Percentiles rank a stretch among this genome's conserved stretches.
phyloP scores from a whole-genome alignment of 495 filamentous ascomycete species.

The Collariella sp. region DNA sequence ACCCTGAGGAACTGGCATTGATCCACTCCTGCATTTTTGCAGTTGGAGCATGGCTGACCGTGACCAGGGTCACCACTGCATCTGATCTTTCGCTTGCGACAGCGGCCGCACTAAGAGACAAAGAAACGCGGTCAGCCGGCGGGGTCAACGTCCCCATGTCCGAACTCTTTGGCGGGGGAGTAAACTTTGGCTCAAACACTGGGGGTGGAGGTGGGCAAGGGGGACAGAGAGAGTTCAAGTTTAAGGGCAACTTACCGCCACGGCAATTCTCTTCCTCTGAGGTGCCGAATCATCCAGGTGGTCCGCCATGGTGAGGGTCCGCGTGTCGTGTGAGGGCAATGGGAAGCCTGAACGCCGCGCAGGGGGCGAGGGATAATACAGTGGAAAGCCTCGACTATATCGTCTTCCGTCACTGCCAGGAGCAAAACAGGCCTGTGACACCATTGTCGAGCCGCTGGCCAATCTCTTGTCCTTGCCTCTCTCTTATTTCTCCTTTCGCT shows the following conservation, averaged over 20 bases:
- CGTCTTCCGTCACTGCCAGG: constrained; percentile 28
- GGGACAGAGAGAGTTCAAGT: no score
- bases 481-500: not conserved
- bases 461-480: not conserved
- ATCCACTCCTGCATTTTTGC: constrained; percentile 60
- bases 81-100: constrained; percentile 90
- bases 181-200: no score
- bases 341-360: constrained; percentile 34
- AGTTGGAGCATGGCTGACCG: constrained; percentile 72
- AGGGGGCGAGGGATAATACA: constrained; percentile 26
- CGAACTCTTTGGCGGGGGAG: no score
- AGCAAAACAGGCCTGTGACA: constrained; percentile 33
- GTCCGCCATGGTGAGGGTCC: constrained; percentile 35
- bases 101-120: constrained; percentile 68
- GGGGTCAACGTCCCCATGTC: not conserved
- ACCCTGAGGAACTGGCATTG: constrained; percentile 76
- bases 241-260: constrained; percentile 61
- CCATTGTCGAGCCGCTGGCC: constrained; percentile 29
- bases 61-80: constrained; percentile 81
- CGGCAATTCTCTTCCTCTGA: constrained; percentile 52
- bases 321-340: constrained; percentile 27
- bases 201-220: not conserved
- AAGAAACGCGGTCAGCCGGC: not conserved
- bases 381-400: constrained; percentile 36
- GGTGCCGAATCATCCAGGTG: constrained; percentile 35